Evolutionary conservation across 163 green algal genomes (phyloP).

Genomic region (Volvox carteri): DNA sequence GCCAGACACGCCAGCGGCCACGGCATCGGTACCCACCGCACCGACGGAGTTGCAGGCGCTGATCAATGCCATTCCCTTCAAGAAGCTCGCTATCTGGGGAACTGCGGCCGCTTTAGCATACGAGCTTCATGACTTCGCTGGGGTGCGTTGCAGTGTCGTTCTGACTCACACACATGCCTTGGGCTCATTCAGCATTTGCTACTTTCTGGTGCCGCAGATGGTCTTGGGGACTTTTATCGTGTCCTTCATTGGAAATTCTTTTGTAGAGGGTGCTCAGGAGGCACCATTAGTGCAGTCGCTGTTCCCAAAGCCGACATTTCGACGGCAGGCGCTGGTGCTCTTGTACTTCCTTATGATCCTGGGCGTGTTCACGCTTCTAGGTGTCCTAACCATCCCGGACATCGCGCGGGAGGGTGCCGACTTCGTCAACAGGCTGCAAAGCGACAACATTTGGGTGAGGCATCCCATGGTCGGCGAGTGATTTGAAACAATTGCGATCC

Average conservation of each 20-base stretch:
- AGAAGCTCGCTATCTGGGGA: slow-evolving; percentile 80
- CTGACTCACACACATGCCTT: not conserved
- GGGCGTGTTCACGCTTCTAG: slow-evolving; percentile 81
- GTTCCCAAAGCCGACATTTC: slow-evolving; percentile 5
- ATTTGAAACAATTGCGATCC: no score
- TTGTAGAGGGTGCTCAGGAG: slow-evolving; percentile 75
- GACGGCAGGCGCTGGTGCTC: slow-evolving; percentile 80
- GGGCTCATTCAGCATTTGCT: not conserved
- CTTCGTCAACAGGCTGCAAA: slow-evolving; percentile 91
- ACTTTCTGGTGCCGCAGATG: slow-evolving; percentile 75
- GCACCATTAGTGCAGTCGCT: slow-evolving; percentile 57
- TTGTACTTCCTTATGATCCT: slow-evolving; percentile 90
- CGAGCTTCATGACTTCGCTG: slow-evolving; percentile 92
- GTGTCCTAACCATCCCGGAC: slow-evolving; percentile 91
- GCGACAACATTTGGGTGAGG: slow-evolving; percentile 92
- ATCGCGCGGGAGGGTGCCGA: slow-evolving; percentile 91
- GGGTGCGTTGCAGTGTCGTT: slow-evolving; percentile 76
- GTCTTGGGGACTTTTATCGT: slow-evolving; percentile 94
- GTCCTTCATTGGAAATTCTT: slow-evolving; percentile 92
- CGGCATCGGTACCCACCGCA: not conserved
- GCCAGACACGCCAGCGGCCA: not conserved
- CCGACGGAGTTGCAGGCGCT: slow-evolving; percentile 61
- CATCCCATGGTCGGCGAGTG: no score
- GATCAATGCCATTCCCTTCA: slow-evolving; percentile 84
- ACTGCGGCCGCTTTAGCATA: slow-evolving; percentile 71